Percentiles rank a stretch among this genome's conserved stretches.
phyloP scores from a whole-genome alignment of 257 asterid genomes.

The Paulownia fortunei region DNA sequence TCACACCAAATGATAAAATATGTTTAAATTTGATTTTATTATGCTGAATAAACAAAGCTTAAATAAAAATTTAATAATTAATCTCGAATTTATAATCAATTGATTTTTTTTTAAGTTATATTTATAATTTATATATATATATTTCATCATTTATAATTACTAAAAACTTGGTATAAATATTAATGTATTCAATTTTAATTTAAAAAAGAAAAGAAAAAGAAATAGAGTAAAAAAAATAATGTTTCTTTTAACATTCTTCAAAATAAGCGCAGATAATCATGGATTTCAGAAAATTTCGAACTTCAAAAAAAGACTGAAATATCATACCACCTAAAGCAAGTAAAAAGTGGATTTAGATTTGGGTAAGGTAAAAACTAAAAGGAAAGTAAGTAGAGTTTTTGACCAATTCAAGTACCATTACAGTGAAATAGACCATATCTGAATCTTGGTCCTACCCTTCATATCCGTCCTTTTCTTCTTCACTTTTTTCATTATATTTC shows the following conservation, averaged over 20 bases:
- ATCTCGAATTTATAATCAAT: no score
- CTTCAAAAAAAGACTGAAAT: conserved; percentile 22
- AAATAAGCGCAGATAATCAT: conserved; percentile 19
- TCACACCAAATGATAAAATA: no score
- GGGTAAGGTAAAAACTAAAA: not conserved
- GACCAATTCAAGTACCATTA: not conserved
- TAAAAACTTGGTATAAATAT: no score
- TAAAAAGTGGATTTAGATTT: conserved; percentile 7
- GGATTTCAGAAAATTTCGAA: conserved; percentile 13
- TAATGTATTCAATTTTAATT: no score
- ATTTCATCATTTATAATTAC: no score
- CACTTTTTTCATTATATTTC: not conserved
- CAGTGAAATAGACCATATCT: not conserved
- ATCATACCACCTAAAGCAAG: not conserved
- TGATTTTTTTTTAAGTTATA: no score
- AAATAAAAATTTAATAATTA: no score
- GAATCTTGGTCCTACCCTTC: conserved; percentile 31
- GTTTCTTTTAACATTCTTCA: not conserved
- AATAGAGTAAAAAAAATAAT: not conserved
- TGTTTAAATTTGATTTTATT: no score
- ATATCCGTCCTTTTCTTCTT: conserved; percentile 29
- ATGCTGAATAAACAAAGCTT: no score
- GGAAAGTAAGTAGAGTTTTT: not conserved
- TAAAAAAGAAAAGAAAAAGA: not conserved
- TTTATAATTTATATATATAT: no score